Conservation (phyloP, 495 filamentous ascomycete species). For the Talaromyces stipitatus region DNA sequence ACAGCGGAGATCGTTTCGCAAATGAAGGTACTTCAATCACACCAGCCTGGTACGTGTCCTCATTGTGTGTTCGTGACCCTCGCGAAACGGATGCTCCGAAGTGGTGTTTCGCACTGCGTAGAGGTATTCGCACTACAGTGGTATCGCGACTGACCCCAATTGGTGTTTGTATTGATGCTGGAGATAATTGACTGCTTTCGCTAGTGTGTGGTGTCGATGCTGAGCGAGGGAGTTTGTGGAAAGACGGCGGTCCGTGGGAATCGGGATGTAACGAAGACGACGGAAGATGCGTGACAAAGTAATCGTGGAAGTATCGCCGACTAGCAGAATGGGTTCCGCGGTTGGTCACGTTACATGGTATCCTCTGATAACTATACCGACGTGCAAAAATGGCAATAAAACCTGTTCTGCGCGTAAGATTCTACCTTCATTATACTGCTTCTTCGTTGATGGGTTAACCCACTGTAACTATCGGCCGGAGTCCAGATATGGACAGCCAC, state of each 20-base stretch:
- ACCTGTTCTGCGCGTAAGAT: constrained; percentile 8
- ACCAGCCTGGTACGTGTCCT: constrained; percentile 91
- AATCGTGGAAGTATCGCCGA: constrained; percentile 75
- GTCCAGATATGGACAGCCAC: constrained; percentile 36
- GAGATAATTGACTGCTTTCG: constrained; percentile 43
- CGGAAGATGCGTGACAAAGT: constrained; percentile 93
- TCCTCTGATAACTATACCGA: constrained; percentile 10
- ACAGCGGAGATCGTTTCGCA: constrained; percentile 70
- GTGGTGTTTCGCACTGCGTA: constrained; percentile 91
- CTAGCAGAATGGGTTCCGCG: constrained; percentile 10
- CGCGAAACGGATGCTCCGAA: constrained; percentile 75
- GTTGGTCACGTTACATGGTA: constrained; percentile 10
- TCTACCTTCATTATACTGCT: neutral
- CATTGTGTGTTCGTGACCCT: constrained; percentile 78
- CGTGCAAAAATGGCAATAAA: constrained; percentile 13
- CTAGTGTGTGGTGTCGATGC: constrained; percentile 73
- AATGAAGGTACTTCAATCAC: constrained; percentile 90
- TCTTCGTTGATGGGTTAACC: constrained; percentile 9
- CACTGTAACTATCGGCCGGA: constrained; percentile 30
- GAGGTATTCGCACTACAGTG: constrained; percentile 95
- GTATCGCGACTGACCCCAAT: constrained; percentile 58
- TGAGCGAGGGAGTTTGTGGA: constrained; percentile 75
- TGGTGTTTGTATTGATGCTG: constrained; percentile 47
- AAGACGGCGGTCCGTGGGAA: constrained; percentile 51
- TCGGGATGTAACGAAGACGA: constrained; percentile 92